phyloP scores from a whole-genome alignment of 1,139 yeast species.

The Yamadazyma oceani region DNA sequence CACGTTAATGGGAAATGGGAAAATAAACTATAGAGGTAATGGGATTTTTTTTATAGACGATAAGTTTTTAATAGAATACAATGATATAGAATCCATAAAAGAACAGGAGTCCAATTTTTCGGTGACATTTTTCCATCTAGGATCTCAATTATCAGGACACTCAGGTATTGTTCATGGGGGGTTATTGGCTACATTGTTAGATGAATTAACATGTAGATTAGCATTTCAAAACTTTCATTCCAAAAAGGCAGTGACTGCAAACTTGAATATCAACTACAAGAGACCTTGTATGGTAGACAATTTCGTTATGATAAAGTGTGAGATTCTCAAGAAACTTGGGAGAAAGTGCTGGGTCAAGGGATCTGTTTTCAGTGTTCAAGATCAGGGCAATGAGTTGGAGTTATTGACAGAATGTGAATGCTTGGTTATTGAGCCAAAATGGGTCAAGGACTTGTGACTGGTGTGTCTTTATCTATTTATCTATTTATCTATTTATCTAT shows the following conservation, averaged over 20 bases:
- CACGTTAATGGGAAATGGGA: conserved; percentile 36
- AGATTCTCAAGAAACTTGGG: conserved; percentile 32
- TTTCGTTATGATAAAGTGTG: conserved; percentile 38
- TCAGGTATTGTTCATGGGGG: conserved; percentile 58
- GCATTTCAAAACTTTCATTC: conserved; percentile 49
- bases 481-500: conserved; percentile 4
- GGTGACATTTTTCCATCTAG: conserved; percentile 46
- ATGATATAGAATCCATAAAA: conserved; percentile 16
- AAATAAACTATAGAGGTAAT: conserved; percentile 36
- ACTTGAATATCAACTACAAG: conserved; percentile 42
- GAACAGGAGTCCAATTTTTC: conserved; percentile 21
- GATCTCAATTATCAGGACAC: conserved; percentile 49
- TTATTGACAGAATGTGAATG: conserved; percentile 42
- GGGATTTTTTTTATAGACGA: conserved; percentile 38
- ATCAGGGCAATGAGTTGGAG: conserved; percentile 14
- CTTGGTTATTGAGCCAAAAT: conserved; percentile 47
- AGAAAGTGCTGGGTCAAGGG: conserved; percentile 49
- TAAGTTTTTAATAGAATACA: conserved; percentile 22
- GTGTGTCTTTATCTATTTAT: conserved; percentile 4
- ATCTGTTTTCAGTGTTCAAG: conserved; percentile 27
- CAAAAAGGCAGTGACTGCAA: conserved; percentile 47
- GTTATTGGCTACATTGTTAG: conserved; percentile 51
- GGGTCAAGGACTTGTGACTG: conserved; percentile 42
- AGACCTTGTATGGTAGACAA: conserved; percentile 38
- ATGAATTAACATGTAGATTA: conserved; percentile 53